Base-by-base conservation (phyloP, 352 stramenopile genomes). In the Phytopythium boreale region DNA sequence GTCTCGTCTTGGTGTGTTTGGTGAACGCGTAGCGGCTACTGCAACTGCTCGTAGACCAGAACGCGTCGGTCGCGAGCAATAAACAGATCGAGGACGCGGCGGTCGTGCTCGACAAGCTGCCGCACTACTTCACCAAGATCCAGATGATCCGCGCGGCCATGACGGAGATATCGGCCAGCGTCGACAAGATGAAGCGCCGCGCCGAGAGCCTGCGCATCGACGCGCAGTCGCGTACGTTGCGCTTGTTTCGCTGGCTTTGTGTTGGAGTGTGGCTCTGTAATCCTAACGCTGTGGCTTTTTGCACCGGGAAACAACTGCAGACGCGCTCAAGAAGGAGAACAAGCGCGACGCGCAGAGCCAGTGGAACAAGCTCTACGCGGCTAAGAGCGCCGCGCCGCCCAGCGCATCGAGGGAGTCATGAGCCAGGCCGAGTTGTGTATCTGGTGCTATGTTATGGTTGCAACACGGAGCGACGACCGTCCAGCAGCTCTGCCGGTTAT, bases 301-400 rank as follows among this genome's bases (percentile, higher is more conserved):
- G 46, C 14, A 61, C 14, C 50, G 26, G 20, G 6, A 46, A 46
- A 46, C 34, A 11, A 50, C 4, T 66, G 19, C 49, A 93, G 84
- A 93, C 68, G 84, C 84, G 7, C 85, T 93, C 67, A 91, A 90
- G 61, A 93, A 91, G 62, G 84, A 90, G 51, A 89, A 84, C 70
- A 88, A 90, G 63, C 78, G 80, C 55, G 84, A 90, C 66, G 80
- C 78, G 17, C 74, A 80, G 57, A 78, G 69, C 27, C 84, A 93
- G 53, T 93, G 84, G 84, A 93, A 90, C 68, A 91, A 91, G 41
- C 62, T 93, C 20, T 87, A 87, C 56, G 84, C 80, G 22, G 82
- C 84, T 24, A 90, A 87, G 69, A 87, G 70, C 57, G 60, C 62
- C 11, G 47, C 29, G 39, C 31, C 66, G 44, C 37, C 47, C 31